These are phyloP conservation scores for Groenewaldozyma salmanticensis DNA, from an alignment of 805 yeast genomes.

Conservation along the genomic window DNA sequence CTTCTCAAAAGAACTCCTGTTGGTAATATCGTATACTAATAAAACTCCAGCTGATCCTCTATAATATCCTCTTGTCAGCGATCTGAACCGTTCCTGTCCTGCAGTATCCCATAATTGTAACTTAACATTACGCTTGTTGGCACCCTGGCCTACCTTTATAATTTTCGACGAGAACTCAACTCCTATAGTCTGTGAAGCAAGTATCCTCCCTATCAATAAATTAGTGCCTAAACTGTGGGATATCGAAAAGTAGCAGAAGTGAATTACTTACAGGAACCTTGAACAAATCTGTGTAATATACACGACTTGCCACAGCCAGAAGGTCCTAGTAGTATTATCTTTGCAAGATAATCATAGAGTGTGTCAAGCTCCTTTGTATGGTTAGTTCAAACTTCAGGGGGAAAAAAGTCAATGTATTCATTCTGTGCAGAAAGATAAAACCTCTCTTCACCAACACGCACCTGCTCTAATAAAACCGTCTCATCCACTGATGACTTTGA, in stretches of 20 bases:
- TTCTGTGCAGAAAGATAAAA: too few relatives aligned
- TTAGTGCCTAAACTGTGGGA: neutral
- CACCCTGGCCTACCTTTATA: constrained; percentile 25
- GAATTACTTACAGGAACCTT: constrained; percentile 26
- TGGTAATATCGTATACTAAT: constrained; percentile 81
- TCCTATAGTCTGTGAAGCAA: constrained; percentile 30
- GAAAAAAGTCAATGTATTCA: too few relatives aligned
- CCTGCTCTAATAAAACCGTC: constrained; percentile 12
- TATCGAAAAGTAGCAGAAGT: neutral
- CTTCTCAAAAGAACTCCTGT: constrained; percentile 73
- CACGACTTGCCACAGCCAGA: constrained; percentile 41
- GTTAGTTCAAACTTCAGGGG: constrained; percentile 2
- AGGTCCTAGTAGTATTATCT: constrained; percentile 35
- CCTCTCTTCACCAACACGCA: constrained; percentile 5
- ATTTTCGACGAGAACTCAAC: constrained; percentile 32
- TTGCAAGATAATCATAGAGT: constrained; percentile 30
- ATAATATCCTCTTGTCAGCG: constrained; percentile 88
- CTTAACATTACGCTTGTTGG: constrained; percentile 34
- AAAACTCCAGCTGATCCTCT: constrained; percentile 94
- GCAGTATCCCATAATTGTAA: constrained; percentile 98
- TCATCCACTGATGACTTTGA: constrained; percentile 16
- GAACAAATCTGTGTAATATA: constrained; percentile 32
- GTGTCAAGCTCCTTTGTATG: constrained; percentile 14
- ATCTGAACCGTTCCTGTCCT: constrained; percentile 92
- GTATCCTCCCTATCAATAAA: constrained; percentile 21